phyloP scores from a whole-genome alignment of 768 basidiomycete species.

The Mycena rebaudengoi region DNA sequence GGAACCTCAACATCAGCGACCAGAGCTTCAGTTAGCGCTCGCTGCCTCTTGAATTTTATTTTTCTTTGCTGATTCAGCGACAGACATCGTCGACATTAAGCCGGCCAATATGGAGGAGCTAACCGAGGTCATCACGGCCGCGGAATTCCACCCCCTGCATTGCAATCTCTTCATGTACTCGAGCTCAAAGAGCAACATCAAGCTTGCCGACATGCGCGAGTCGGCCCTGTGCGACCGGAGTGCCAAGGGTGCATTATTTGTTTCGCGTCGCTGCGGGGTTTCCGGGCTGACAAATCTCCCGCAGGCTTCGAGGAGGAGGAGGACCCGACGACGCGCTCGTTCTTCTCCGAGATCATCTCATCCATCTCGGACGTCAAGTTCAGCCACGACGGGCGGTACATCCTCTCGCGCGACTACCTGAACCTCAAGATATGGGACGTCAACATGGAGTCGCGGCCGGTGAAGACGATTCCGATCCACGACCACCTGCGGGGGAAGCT shows the following conservation, averaged over 20 bases:
- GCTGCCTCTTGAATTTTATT: not conserved
- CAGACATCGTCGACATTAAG: slow-evolving; percentile 99
- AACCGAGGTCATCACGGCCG: slow-evolving; percentile 99
- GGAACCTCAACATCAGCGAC: slow-evolving; percentile 98
- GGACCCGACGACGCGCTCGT: slow-evolving; percentile 95
- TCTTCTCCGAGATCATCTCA: slow-evolving; percentile 99
- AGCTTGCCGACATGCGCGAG: slow-evolving; percentile 99
- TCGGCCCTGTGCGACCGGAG: slow-evolving; percentile 96
- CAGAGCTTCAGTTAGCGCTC: slow-evolving; percentile 95
- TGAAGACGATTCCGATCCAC: slow-evolving; percentile 98
- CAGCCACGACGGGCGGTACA: slow-evolving; percentile 96
- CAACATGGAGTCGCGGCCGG: slow-evolving; percentile 96
- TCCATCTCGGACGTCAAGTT: slow-evolving; percentile 99
- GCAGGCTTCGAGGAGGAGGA: slow-evolving; percentile 99
- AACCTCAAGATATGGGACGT: slow-evolving; percentile 99
- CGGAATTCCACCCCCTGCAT: slow-evolving; percentile 96
- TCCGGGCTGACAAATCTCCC: slow-evolving; percentile 22
- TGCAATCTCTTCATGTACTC: slow-evolving; percentile 99
- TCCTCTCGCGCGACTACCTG: slow-evolving; percentile 95
- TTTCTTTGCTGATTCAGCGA: slow-evolving; percentile 1
- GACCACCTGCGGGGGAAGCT: slow-evolving; percentile 97
- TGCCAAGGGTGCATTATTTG: slow-evolving; percentile 82
- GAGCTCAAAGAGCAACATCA: slow-evolving; percentile 99
- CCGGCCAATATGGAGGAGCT: slow-evolving; percentile 99
- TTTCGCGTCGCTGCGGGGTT: not conserved